Evolutionary conservation across 163 green algal species (phyloP), one percentile per base, ranked within the genome.

Genomic region (Coccomyxa subellipsoidea): DNA sequence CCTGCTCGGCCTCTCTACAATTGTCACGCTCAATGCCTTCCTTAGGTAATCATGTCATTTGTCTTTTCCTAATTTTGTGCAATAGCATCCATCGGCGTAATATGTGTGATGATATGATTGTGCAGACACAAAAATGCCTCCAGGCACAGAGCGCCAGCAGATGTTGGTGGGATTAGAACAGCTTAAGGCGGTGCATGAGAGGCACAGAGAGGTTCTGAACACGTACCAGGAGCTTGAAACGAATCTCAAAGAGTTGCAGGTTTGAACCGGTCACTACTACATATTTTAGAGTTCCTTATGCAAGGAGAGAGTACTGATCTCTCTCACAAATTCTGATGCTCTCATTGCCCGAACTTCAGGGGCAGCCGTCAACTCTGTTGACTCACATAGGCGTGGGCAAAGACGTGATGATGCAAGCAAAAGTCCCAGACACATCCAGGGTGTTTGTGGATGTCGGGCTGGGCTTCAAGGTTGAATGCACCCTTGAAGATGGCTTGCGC

Each of bases 381-480:
- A 77, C 32, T n/a, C 70, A 79, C 2, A 35, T 59, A 27, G 37
- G 47, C 18, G 27, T 79, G 21, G 75, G 75, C 12, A 21, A 18
- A 35, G 75, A 37, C 12, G 38, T 79, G 37, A 38, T 59, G 23
- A 47, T 73, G 40, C 27, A 72, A 39, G 47, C 77, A 34, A 15
- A 72, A 40, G 32, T 73, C 10, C 15, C 31, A 23, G 32, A 47
- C 29, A 32, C 47, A 23, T 40, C 40, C 40, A 39, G 15, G 25
- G 29, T 73, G 47, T 40, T 73, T 12, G 77, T 81, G 40, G 77
- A 40, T 31, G 59, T 82, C 9, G 78, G 78, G 12, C 59, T 82
- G 4, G 78, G 78, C 54, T 82, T 82, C 54, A 36, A 82, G 21
- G 78, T 82, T 32, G 78, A 82, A 34, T 59, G 36, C 18, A 10